Evolutionary conservation across 768 basidiomycete genomes (phyloP), one percentile per base, ranked within the genome.

Genomic region (Tricholoma sp.): DNA sequence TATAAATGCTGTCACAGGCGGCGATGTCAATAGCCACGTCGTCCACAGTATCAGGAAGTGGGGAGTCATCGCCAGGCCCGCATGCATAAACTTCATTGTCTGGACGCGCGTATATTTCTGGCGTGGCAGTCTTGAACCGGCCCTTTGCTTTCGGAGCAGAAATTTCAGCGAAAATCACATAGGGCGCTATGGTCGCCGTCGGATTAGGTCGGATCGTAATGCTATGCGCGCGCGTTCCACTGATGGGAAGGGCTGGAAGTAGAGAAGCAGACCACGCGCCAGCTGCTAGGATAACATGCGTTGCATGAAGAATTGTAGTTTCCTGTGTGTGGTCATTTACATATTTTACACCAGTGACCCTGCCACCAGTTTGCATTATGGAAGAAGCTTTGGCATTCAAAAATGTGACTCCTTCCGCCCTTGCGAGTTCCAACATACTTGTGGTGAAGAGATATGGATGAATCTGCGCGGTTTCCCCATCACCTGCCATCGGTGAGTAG

Each of bases 131-230:
- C 24, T 57, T 63, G 22, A 55, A 64, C 18, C 57, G 64, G 34
- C 41, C 58, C 37, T 50, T 56, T 29, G 18, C 46, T 47, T 41
- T 54, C 31, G 66, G 67, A 5, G 70, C 59, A 19, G 60, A 61
- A 62, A 96, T 89, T 66, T 87, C 86, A 29, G 92, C 91, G 71
- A 94, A 96, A 54, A 94, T 77, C 35, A 88, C 88, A 65, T 92
- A 89, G 2, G 91, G 87, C 5, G 86, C 75, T 66, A 93, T 79
- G 21, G 68, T 66, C 29, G 72, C 70, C 8, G 66, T 66, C 3
- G 76, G 65, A 18, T 69, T 66, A 0, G 85, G 80, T 12, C 72
- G 80, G 60, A 89, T 81, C 7, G 82, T 83, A 64, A 91, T 79
- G 64, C 87, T 89, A 68, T 91, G 89, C 0, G 86, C 88, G 54